A percentile compares a stretch with the other conserved stretches of the same genome.
Conservation (phyloP, 176 grass and related monocot species). For the Zoysia pacifica region DNA sequence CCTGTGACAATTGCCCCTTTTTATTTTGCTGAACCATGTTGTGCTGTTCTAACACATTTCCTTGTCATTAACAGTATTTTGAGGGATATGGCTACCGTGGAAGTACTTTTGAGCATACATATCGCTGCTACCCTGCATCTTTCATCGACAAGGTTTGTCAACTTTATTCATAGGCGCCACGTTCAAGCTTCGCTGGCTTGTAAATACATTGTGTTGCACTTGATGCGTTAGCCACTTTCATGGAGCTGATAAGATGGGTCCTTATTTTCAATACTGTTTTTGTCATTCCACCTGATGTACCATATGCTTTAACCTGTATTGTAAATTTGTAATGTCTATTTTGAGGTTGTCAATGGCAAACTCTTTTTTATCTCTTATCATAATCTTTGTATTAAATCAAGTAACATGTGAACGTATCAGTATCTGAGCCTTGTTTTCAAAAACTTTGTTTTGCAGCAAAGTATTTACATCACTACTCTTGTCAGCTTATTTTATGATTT, state of each 20-base stretch:
- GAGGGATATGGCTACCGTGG: constrained; percentile 87
- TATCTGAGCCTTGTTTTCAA: constrained; percentile 2
- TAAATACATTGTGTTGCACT: constrained; percentile 12
- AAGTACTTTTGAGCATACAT: constrained; percentile 91
- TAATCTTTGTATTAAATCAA: not conserved
- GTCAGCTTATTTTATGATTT: not conserved
- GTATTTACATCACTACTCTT: not conserved
- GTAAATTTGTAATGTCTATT: not conserved
- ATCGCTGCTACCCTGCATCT: constrained; percentile 91
- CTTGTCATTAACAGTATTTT: constrained; percentile 58
- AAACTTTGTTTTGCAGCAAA: not conserved
- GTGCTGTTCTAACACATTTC: constrained; percentile 26
- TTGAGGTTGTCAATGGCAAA: not conserved
- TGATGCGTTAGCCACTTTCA: constrained; percentile 27
- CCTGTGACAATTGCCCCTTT: not conserved
- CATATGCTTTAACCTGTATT: not conserved
- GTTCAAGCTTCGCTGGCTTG: not conserved
- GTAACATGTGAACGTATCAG: not conserved
- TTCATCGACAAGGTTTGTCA: constrained; percentile 94
- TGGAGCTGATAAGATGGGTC: constrained; percentile 1
- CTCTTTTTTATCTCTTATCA: constrained; percentile 11
- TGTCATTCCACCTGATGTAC: not conserved
- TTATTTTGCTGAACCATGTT: not conserved
- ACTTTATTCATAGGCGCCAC: constrained; percentile 23
- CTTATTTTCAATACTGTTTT: not conserved